A percentile compares a stretch with the other conserved stretches of the same genome.
phyloP scores from a whole-genome alignment of 768 basidiomycete genomes.

The Pseudohyphozyma bogoriensis region DNA sequence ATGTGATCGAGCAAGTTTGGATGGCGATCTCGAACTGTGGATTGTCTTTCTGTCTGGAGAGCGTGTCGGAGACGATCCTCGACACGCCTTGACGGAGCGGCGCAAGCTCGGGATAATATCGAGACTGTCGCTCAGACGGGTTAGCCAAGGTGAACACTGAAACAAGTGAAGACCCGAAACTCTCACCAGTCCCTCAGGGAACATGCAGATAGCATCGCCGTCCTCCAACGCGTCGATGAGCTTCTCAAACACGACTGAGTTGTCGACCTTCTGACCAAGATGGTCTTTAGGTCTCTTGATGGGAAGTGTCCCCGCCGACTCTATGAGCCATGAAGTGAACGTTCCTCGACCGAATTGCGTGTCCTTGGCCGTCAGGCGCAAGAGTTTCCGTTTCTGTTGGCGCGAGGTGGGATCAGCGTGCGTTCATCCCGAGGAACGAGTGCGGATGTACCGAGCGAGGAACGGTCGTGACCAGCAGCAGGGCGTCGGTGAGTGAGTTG shows the following conservation, averaged over 20 bases:
- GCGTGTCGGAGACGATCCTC: slow-evolving; percentile 64
- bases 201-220: slow-evolving; percentile 16
- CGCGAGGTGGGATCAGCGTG: neutral
- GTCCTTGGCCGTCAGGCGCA: slow-evolving; percentile 77
- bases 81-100: slow-evolving; percentile 82
- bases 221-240: slow-evolving; percentile 41
- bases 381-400: slow-evolving; percentile 59
- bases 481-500: slow-evolving; percentile 74
- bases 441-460: slow-evolving; percentile 50
- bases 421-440: neutral
- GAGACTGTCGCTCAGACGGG: slow-evolving; percentile 70
- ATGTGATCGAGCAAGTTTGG: slow-evolving; percentile 69
- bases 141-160: too few relatives aligned
- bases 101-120: slow-evolving; percentile 77
- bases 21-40: slow-evolving; percentile 55
- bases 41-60: slow-evolving; percentile 57
- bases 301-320: slow-evolving; percentile 76
- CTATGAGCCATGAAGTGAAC: slow-evolving; percentile 83
- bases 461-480: slow-evolving; percentile 64
- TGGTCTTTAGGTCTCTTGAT: slow-evolving; percentile 67
- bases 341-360: slow-evolving; percentile 73
- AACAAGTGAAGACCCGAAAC: too few relatives aligned
- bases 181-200: too few relatives aligned
- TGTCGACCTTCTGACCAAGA: slow-evolving; percentile 48
- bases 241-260: slow-evolving; percentile 56